Conservation (phyloP, 83 land plant genomes). For the Larix sibirica region DNA sequence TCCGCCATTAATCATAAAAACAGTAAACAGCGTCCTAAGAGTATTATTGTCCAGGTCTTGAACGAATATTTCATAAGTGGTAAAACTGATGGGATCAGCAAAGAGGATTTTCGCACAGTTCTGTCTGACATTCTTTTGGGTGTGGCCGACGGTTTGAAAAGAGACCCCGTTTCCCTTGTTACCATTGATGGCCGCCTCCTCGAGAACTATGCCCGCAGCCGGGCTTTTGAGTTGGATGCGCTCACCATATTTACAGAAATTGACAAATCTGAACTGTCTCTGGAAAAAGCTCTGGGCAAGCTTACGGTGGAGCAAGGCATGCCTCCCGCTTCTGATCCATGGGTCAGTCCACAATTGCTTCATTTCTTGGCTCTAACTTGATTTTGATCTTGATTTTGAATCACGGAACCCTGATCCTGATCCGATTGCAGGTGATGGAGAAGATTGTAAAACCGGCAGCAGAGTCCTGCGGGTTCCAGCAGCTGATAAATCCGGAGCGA, state of each 20-base stretch:
- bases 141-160: conserved; percentile 58
- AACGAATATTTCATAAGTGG: conserved; percentile 52
- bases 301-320: conserved; percentile 63
- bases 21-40: too few relatives aligned
- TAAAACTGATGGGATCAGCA: conserved; percentile 44
- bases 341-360: conserved; percentile 32
- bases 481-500: conserved; percentile 20
- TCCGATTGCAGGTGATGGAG: conserved; percentile 36
- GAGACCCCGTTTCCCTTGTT: conserved; percentile 57
- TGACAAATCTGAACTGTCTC: not conserved
- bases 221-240: conserved; percentile 47
- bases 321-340: conserved; percentile 64
- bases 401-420: not conserved
- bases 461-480: conserved; percentile 13
- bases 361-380: not conserved
- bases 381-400: not conserved
- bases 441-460: conserved; percentile 56
- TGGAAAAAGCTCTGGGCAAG: conserved; percentile 27
- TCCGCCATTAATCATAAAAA: too few relatives aligned
- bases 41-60: conserved; percentile 33
- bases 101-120: conserved; percentile 51
- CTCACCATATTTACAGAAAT: conserved; percentile 30
- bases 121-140: conserved; percentile 58
- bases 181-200: conserved; percentile 71
- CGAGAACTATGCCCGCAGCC: conserved; percentile 32